Base-by-base conservation (phyloP, 129 eudicot species). In the Flaveria robusta region DNA sequence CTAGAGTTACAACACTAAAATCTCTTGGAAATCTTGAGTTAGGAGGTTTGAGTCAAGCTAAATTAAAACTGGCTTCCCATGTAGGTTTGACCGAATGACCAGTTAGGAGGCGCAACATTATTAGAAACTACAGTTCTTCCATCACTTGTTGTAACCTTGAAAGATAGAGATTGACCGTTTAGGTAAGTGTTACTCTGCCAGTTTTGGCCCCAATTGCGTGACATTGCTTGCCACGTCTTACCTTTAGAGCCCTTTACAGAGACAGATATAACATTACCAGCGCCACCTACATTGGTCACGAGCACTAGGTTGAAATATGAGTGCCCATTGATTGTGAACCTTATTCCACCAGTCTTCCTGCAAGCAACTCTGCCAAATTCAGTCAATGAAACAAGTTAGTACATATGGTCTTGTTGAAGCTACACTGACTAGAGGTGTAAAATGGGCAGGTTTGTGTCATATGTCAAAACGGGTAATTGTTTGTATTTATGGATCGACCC, bases 311-410 rank as follows among this genome's bases (percentile, higher is more conserved):
- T 88, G 68, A 88, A 88, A 72, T 62, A 85, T 0, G 92, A 85
- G 80, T 88, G 92, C 2, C 92, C 92, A n/a, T 85, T 88, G 62
- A 88, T 85, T 45, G 89, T 88, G 77, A 88, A 88, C 70, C 88
- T 75, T 4, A 88, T 81, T 37, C 92, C 92, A 43, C 86, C 86
- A 18, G 70, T 80, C 84, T 78, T 88, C 59, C 34, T 74, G 69
- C 92, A 88, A 54, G 89, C 78, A 70, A 85, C 89, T 83, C 92
- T 88, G 83, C 22, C 34, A 56, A 29, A 69, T 43, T 14, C 49
- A 26, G 22, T 24, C 18, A 47, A 47, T 51, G 42, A 56, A 31
- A 41, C 39, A 72, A 71, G 43, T 52, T 56, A 77, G 34, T 34
- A 64, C 19, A 6, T 27, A 7, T 43, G 11, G 27, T n/a, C 34